Evolutionary conservation across 1,284 basidiomycete species (phyloP).

Genomic region (Fomitopsis betulina): DNA sequence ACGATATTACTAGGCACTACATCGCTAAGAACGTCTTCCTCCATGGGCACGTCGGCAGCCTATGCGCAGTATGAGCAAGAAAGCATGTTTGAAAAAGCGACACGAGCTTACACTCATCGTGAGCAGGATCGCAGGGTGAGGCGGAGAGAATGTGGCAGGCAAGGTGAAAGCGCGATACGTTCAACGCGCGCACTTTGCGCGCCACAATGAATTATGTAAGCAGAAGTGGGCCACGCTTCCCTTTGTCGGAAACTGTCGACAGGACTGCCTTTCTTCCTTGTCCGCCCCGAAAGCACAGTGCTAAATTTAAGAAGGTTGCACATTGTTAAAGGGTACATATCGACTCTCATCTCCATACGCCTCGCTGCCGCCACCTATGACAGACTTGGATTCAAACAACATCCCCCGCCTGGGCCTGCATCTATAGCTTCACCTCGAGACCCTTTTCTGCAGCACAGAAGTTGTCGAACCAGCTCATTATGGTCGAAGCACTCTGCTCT

Average conservation of each 20-base stretch:
- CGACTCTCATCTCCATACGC: neutral
- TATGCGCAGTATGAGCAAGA: neutral
- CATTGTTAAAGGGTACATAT: too few relatives aligned
- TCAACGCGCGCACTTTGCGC: neutral
- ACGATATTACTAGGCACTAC: constrained; percentile 80
- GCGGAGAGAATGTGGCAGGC: neutral
- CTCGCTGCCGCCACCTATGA: too few relatives aligned
- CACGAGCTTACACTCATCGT: constrained; percentile 1
- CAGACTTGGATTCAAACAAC: too few relatives aligned
- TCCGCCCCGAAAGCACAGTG: too few relatives aligned
- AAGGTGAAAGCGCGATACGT: neutral
- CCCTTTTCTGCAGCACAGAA: neutral
- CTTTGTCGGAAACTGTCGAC: neutral
- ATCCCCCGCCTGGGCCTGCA: too few relatives aligned
- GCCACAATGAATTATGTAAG: neutral
- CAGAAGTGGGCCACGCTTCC: neutral
- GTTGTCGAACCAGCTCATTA: constrained; percentile 21
- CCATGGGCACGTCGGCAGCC: constrained; percentile 28
- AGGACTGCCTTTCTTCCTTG: neutral
- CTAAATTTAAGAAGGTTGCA: too few relatives aligned
- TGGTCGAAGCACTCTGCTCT: constrained; percentile 47
- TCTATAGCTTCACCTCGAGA: neutral
- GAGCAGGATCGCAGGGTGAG: neutral
- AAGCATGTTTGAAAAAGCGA: neutral
- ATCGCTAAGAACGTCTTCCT: constrained; percentile 78